phyloP scores from a whole-genome alignment of 257 asterid species.

The Fraxinus anomala region DNA sequence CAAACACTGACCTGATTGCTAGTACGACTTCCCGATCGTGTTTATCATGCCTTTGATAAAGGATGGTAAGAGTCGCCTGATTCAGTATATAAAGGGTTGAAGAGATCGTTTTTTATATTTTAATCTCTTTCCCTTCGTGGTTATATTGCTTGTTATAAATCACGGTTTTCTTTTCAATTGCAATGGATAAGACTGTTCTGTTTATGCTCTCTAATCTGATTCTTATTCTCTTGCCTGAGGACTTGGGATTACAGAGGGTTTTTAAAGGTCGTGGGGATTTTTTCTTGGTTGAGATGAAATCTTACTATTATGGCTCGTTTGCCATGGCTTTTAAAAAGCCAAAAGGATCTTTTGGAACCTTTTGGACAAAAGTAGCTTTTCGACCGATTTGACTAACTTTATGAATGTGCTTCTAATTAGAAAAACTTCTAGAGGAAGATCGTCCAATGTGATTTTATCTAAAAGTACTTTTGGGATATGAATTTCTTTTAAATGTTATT shows the following conservation, averaged over 20 bases:
- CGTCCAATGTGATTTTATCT: no score
- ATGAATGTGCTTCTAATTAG: no score
- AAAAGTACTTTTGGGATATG: no score
- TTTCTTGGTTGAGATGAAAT: background rate
- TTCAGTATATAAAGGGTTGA: constrained; percentile 22
- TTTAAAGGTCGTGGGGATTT: background rate
- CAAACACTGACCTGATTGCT: background rate
- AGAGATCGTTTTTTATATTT: constrained; percentile 10
- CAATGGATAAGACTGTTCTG: background rate
- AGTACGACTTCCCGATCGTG: background rate
- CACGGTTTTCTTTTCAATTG: background rate
- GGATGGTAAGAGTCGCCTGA: constrained; percentile 28
- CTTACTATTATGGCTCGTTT: no score
- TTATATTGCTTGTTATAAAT: background rate
- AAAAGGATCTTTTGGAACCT: no score
- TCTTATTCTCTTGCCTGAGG: background rate
- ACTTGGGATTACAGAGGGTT: background rate
- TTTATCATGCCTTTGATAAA: constrained; percentile 33
- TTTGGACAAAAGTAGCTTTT: no score
- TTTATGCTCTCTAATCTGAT: background rate
- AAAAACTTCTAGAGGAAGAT: no score
- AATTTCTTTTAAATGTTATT: no score
- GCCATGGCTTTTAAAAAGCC: no score
- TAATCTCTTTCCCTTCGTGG: constrained; percentile 9
- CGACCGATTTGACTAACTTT: no score